Evolutionary conservation across 352 stramenopile species (phyloP).

Genomic region (Pythium monospermum): DNA sequence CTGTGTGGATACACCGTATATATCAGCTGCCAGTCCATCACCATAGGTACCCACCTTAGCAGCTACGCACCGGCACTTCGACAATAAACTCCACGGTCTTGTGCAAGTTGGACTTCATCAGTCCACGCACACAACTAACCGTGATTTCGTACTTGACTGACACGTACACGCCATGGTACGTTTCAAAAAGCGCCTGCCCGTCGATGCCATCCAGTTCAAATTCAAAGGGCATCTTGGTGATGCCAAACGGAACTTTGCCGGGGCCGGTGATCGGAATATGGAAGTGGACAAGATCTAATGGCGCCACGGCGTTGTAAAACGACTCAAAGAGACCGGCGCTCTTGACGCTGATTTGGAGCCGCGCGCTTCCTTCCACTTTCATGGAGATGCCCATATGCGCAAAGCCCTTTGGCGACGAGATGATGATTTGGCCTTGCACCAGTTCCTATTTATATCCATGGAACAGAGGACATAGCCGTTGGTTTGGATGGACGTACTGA

Average conservation of each 20-base stretch:
- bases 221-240: constrained; percentile 88
- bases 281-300: constrained; percentile 80
- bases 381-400: constrained; percentile 77
- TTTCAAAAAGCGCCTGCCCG: constrained; percentile 76
- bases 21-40: not conserved
- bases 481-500: no score
- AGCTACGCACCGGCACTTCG: constrained; percentile 64
- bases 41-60: not conserved
- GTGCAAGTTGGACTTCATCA: constrained; percentile 85
- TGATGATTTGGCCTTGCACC: constrained; percentile 81
- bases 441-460: constrained; percentile 38
- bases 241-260: constrained; percentile 70
- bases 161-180: constrained; percentile 91
- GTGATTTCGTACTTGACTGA: constrained; percentile 89
- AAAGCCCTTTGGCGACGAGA: constrained; percentile 82
- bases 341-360: constrained; percentile 78
- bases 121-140: constrained; percentile 76
- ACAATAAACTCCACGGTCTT: constrained; percentile 90
- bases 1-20: constrained; percentile 16
- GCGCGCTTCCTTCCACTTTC: constrained; percentile 78
- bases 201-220: constrained; percentile 75
- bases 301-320: constrained; percentile 72
- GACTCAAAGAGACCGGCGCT: constrained; percentile 78
- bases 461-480: not conserved
- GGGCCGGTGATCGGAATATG: constrained; percentile 64